A percentile compares a stretch with the other conserved stretches of the same genome.
phyloP scores from a whole-genome alignment of 164 flowering plant genomes.

The Santalum album region DNA sequence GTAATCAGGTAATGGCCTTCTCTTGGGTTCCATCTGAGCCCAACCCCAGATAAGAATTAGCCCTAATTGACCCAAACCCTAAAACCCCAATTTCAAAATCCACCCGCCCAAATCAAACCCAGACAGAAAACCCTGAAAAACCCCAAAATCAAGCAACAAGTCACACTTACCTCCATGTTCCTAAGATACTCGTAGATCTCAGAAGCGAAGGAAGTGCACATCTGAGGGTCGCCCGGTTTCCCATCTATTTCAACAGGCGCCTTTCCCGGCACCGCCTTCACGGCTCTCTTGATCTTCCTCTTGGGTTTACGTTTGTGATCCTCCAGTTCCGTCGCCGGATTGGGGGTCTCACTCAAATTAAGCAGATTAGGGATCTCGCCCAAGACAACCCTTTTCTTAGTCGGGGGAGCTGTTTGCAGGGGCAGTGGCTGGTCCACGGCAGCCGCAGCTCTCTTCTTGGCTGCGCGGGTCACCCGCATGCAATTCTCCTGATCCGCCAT shows the following conservation, averaged over 20 bases:
- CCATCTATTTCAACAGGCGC: constrained; percentile 2
- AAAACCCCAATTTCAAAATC: neutral
- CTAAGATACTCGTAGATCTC: constrained; percentile 25
- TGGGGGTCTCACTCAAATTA: constrained; percentile 4
- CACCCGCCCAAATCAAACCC: neutral
- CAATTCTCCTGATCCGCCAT: constrained; percentile 34
- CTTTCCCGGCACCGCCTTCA: neutral
- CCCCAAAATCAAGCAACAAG: neutral
- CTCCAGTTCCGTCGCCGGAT: neutral
- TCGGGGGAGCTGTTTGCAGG: neutral
- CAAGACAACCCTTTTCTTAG: constrained; percentile 22
- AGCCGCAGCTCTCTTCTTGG: constrained; percentile 20
- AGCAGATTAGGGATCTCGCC: constrained; percentile 19
- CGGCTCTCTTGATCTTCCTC: constrained; percentile 8
- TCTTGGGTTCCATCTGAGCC: neutral
- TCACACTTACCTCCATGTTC: constrained; percentile 27
- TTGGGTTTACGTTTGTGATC: constrained; percentile 5
- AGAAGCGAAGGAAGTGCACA: constrained; percentile 20
- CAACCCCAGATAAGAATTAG: neutral
- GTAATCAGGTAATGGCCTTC: constrained; percentile 13
- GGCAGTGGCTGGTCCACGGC: constrained; percentile 5
- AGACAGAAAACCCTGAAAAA: neutral
- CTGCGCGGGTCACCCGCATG: constrained; percentile 24
- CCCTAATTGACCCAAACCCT: neutral
- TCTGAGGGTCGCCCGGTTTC: constrained; percentile 19